Conservation (phyloP, 495 filamentous ascomycete genomes). For the Hyaloscypha variabilis region DNA sequence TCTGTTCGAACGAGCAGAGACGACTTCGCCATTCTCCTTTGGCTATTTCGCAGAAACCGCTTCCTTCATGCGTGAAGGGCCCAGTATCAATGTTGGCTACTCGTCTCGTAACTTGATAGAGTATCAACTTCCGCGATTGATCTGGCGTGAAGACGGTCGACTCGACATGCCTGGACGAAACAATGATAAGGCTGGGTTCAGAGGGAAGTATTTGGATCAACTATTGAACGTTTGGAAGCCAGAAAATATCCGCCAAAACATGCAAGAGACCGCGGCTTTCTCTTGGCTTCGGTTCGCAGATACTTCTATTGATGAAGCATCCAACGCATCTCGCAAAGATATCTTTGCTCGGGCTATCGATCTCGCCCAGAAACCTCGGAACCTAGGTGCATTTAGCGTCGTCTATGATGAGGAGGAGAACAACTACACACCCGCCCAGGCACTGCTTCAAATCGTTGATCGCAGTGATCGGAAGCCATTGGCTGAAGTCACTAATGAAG, state of each 20-base stretch:
- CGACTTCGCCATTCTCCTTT: constrained; percentile 79
- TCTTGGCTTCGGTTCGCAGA: constrained; percentile 91
- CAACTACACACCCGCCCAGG: constrained; percentile 68
- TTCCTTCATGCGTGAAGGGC: constrained; percentile 89
- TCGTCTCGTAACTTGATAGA: constrained; percentile 86
- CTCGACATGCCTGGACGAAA: constrained; percentile 74
- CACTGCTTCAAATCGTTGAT: constrained; percentile 77
- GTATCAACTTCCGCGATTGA: constrained; percentile 76
- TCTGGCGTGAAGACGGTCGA: constrained; percentile 76
- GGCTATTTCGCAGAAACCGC: constrained; percentile 90
- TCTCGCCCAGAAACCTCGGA: constrained; percentile 26
- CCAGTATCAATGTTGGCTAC: constrained; percentile 77
- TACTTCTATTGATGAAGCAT: constrained; percentile 70
- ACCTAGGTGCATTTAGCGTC: constrained; percentile 46
- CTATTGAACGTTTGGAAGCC: constrained; percentile 89
- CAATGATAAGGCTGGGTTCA: constrained; percentile 77
- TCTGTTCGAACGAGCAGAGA: constrained; percentile 93
- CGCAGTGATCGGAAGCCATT: constrained; percentile 68
- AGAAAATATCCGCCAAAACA: constrained; percentile 68
- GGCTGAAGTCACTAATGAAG: constrained; percentile 71
- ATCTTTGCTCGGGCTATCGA: constrained; percentile 63
- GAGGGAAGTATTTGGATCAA: constrained; percentile 69
- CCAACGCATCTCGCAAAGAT: constrained; percentile 61
- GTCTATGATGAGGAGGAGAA: constrained; percentile 61
- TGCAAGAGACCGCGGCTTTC: constrained; percentile 65